Evolutionary conservation across 768 basidiomycete genomes (phyloP).

Genomic region (Ephemerocybe angulata): DNA sequence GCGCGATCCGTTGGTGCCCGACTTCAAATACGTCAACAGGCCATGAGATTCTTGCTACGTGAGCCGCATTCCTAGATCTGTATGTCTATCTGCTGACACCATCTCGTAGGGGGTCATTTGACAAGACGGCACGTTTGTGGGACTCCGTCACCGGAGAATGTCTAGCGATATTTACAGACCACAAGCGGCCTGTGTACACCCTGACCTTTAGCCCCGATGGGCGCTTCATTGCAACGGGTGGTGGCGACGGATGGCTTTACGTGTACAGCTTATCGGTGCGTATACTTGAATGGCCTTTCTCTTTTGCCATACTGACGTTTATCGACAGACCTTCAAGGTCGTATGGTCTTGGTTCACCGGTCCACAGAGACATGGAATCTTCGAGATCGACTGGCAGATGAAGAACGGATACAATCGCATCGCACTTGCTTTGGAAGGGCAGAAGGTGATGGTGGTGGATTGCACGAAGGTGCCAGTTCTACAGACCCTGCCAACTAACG

Average conservation of each 20-base stretch:
- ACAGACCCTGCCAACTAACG: background rate
- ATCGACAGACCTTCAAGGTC: conserved; percentile 42
- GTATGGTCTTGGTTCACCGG: conserved; percentile 65
- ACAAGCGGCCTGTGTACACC: conserved; percentile 69
- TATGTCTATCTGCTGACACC: background rate
- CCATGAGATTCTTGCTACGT: conserved; percentile 64
- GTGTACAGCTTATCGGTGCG: conserved; percentile 68
- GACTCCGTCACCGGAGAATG: conserved; percentile 76
- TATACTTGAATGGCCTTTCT: conserved; percentile 6
- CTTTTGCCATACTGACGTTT: conserved; percentile 8
- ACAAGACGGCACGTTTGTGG: conserved; percentile 79
- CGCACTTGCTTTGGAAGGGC: conserved; percentile 66
- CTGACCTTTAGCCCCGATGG: conserved; percentile 76
- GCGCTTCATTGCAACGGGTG: conserved; percentile 67
- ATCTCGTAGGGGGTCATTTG: conserved; percentile 68
- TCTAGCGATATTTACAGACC: conserved; percentile 65
- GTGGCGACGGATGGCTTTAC: conserved; percentile 73
- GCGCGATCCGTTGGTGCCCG: conserved; percentile 69
- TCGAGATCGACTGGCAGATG: conserved; percentile 74
- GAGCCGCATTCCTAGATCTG: conserved; percentile 35
- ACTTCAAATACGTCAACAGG: conserved; percentile 31
- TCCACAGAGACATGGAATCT: conserved; percentile 58
- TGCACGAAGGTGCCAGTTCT: conserved; percentile 13
- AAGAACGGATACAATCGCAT: conserved; percentile 53
- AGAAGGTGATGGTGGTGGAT: conserved; percentile 66